Evolutionary conservation across 2,329 filamentous ascomycete genomes (phyloP), one percentile per base, ranked within the genome.

Genomic region (Diaporthe sp.): DNA sequence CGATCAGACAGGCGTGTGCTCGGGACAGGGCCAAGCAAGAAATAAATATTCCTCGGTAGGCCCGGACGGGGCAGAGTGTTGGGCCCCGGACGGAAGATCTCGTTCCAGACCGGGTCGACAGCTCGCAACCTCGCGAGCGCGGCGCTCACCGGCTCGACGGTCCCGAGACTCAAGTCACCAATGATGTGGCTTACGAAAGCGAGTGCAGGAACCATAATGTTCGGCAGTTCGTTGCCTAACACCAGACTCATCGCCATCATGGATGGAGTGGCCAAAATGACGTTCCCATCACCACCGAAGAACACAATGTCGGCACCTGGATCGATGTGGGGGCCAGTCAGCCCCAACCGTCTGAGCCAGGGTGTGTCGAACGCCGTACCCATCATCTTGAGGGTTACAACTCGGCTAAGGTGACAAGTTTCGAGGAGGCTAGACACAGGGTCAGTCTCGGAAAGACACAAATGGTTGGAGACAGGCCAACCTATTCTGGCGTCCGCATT

Each of bases 101-200:
- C 34, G 25, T 25, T 2, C 60, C 60, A 62, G 7, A 62, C 37
- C 7, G 60, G 60, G 22, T 44, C 39, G 8, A 19, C n/a, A 2
- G 1, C 25, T 17, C n/a, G 12, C 6, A 62, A 2, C 4, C 4
- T 13, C 17, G 1, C 4, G 1, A 62, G 60, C 0, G 60, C 37
- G 12, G 6, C 22, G 4, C 8, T 10, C 8, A 62, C 60, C 17
- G 60, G 60, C 8, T 62, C 60, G 7, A 46, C 25, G 25, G 1
- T 6, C 3, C 60, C 60, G 0, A 25, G 3, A 15, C 5, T 7
- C 1, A 62, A 22, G 8, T 19, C n/a, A 3, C 0, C 1, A 1
- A 3, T 3, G 7, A 13, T 2, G 3, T 28, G 60, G 3, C 37
- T 25, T 4, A 1, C 0, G n/a, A 62, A 62, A 31, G n/a, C 3